Conservation (phyloP, 1,284 basidiomycete genomes). For the Ustilago lituana region DNA sequence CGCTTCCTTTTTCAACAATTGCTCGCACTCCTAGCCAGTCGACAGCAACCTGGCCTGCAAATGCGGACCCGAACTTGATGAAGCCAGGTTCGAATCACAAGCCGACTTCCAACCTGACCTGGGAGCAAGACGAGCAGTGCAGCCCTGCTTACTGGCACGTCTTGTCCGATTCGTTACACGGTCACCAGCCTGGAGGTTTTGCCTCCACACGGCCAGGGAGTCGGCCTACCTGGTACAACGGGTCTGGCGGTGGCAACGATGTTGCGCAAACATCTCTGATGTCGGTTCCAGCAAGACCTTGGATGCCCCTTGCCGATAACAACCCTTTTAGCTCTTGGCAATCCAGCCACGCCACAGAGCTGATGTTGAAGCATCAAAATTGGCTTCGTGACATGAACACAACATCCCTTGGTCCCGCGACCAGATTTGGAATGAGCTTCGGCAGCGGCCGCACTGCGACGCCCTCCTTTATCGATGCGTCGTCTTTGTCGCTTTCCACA, state of each 20-base stretch:
- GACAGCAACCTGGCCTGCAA: too few relatives aligned
- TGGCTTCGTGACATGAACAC: constrained; percentile 12
- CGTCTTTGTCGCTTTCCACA: constrained; percentile 9
- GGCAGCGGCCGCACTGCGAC: neutral
- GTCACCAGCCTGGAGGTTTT: neutral
- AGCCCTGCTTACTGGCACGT: neutral
- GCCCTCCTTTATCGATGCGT: constrained; percentile 5
- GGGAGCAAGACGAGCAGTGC: too few relatives aligned
- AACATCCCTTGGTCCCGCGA: neutral
- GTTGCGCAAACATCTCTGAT: neutral
- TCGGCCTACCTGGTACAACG: neutral
- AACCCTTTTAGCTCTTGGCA: neutral
- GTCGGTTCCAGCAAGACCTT: neutral
- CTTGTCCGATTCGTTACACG: neutral
- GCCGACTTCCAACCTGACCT: too few relatives aligned
- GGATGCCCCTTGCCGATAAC: neutral
- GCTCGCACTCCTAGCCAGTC: too few relatives aligned
- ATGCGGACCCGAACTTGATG: too few relatives aligned
- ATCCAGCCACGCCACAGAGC: neutral
- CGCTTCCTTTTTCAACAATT: too few relatives aligned
- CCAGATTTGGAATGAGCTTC: neutral
- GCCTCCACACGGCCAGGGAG: neutral
- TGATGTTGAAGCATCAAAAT: constrained; percentile 27
- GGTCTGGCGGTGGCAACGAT: neutral
- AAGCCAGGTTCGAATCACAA: too few relatives aligned